Evolutionary conservation across 2,329 filamentous ascomycete genomes (phyloP).

Genomic region (Clonostachys rosea): DNA sequence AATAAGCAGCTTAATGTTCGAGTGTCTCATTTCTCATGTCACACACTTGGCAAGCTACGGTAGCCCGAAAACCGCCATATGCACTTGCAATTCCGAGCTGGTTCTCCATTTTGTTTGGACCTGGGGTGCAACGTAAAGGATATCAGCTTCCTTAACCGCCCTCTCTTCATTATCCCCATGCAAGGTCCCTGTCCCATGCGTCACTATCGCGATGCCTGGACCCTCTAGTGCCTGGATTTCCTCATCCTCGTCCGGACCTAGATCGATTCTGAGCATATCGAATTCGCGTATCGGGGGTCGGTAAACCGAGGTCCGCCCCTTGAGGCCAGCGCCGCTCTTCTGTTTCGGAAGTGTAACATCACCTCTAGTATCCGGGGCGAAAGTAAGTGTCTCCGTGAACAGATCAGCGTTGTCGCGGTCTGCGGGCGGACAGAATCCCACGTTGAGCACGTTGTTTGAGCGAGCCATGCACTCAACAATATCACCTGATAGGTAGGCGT

Average conservation of each 20-base stretch:
- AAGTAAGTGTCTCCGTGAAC: constrained; percentile 60
- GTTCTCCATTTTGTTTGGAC: too few relatives aligned
- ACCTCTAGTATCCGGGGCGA: constrained; percentile 52
- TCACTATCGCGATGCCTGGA: constrained; percentile 12
- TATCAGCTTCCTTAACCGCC: constrained; percentile 13
- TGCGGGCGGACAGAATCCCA: constrained; percentile 65
- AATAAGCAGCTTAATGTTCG: too few relatives aligned
- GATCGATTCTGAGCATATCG: constrained; percentile 55
- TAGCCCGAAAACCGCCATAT: too few relatives aligned
- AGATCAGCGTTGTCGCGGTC: constrained; percentile 60
- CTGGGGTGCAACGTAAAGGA: constrained; percentile 11
- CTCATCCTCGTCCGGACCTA: constrained; percentile 56
- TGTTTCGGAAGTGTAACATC: constrained; percentile 50
- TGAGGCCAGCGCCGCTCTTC: constrained; percentile 42
- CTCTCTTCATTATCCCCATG: constrained; percentile 10
- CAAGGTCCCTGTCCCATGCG: constrained; percentile 10
- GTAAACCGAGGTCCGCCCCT: constrained; percentile 60
- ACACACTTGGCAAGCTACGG: too few relatives aligned
- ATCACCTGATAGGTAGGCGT: constrained; percentile 68
- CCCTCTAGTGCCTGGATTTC: constrained; percentile 13
- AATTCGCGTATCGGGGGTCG: constrained; percentile 69
- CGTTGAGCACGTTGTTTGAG: constrained; percentile 70
- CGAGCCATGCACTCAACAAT: constrained; percentile 79
- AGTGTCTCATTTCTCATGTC: too few relatives aligned
- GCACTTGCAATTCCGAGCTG: too few relatives aligned